Conservation (phyloP, 306 rosid species). For the Hippophae gyantsensis region DNA sequence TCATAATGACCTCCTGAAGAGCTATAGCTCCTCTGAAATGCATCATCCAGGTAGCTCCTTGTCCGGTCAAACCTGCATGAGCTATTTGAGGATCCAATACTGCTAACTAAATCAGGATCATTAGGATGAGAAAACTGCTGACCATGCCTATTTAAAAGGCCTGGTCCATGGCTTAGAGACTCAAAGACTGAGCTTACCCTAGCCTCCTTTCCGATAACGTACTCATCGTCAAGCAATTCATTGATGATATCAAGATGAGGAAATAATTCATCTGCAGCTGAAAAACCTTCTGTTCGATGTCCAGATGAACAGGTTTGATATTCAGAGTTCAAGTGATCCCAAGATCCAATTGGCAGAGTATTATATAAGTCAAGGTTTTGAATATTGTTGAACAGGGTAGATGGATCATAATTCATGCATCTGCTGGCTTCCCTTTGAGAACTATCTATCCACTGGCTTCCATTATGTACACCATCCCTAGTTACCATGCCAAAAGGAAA, state of each 20-base stretch:
- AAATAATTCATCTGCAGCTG: conserved; percentile 53
- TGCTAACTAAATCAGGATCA: conserved; percentile 42
- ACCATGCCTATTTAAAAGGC: conserved; percentile 17
- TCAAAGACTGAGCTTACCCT: conserved; percentile 32
- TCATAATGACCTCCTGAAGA: conserved; percentile 45
- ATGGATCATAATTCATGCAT: conserved; percentile 39
- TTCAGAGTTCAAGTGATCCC: conserved; percentile 36
- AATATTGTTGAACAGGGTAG: conserved; percentile 36
- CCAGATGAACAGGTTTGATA: conserved; percentile 56
- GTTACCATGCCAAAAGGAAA: conserved; percentile 44
- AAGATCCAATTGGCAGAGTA: conserved; percentile 39
- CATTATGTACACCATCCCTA: conserved; percentile 51
- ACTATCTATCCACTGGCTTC: conserved; percentile 59
- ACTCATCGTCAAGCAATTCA: conserved; percentile 86
- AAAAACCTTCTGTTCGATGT: conserved; percentile 55
- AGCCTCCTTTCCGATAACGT: conserved; percentile 31
- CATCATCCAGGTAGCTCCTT: conserved; percentile 62
- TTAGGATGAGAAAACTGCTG: conserved; percentile 73
- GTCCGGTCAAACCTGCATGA: conserved; percentile 84
- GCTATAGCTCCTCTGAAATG: conserved; percentile 46
- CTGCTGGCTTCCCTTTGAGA: conserved; percentile 50
- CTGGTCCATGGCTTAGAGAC: conserved; percentile 40
- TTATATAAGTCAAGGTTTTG: conserved; percentile 53
- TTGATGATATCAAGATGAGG: conserved; percentile 97
- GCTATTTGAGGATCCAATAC: conserved; percentile 59